Evolutionary conservation across 139 green algal species (phyloP), one percentile per base, ranked within the genome.

Genomic region (Chlamydomonas incerta): DNA sequence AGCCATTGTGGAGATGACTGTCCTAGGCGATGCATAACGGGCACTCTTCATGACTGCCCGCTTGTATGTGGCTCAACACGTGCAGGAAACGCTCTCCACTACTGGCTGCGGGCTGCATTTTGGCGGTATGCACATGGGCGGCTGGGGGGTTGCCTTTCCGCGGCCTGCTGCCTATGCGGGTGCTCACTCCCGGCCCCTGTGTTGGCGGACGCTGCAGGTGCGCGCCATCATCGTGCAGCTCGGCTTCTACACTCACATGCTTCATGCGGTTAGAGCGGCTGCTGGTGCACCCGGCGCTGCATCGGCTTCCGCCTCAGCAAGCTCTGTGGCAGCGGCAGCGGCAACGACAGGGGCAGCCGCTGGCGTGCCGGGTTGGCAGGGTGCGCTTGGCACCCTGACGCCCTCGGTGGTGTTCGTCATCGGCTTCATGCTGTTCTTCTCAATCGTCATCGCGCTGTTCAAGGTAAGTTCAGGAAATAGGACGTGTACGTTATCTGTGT

Each of bases 361-460:
- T n/a, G 69, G 29, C 9, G 29, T 31, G 37, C 9, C 10, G 23
- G n/a, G 33, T 17, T 34, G 13, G 15, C 23, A 55, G 55, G 31
- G 11, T 46, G 31, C 28, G 3, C 60, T 65, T n/a, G 3, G 66
- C 8, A 20, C 55, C 0, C 35, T 92, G 10, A 87, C 86, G 0
- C 85, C 79, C 17, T 88, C 91, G 2, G 69, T 98, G 9, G 28
- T 92, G 17, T 99, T 98, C 90, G 95, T 95, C 3, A 89, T 96
- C 15, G 71, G 65, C 41, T 98, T 99, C 89, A 99, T 99, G 96
- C 85, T 95, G 18, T 68, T 97, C 35, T 99, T 98, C 87, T 96
- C 93, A 15, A 86, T 98, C 20, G 97, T 98, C 50, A 99, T 99
- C 68, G 97, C 97, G 2, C 90, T 99, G 34, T 99, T 99, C 93